phyloP scores from a whole-genome alignment of 1,284 basidiomycete species.

The Tylopilus sp. region DNA sequence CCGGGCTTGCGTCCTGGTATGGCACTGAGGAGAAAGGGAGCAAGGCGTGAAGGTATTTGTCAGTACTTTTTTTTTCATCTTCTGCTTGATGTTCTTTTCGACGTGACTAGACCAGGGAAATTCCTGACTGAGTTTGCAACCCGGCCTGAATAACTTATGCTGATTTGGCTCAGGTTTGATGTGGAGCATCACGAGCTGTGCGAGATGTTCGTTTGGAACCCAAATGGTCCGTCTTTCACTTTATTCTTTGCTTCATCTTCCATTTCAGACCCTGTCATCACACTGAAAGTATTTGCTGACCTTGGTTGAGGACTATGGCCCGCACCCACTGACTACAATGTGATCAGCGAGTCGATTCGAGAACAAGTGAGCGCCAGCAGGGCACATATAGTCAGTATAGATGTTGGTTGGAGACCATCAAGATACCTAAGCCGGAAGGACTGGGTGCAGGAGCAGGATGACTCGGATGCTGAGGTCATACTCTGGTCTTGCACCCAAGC shows the following conservation, averaged over 20 bases:
- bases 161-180: constrained; percentile 95
- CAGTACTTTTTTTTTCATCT: constrained; percentile 43
- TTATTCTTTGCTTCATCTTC: not conserved
- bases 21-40: constrained; percentile 62
- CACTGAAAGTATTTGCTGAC: constrained; percentile 92
- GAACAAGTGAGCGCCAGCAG: constrained; percentile 89
- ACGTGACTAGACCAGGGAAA: constrained; percentile 67
- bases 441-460: constrained; percentile 44
- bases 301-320: constrained; percentile 91
- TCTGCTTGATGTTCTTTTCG: constrained; percentile 4
- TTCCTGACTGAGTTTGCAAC: constrained; percentile 68
- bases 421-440: constrained; percentile 37
- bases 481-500: constrained; percentile 20
- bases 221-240: constrained; percentile 70
- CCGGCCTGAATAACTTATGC: constrained; percentile 85
- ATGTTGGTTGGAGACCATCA: constrained; percentile 47
- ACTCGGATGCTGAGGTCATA: constrained; percentile 50
- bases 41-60: constrained; percentile 81
- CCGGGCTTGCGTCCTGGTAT: constrained; percentile 45
- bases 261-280: constrained; percentile 82
- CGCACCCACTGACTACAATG: constrained; percentile 73
- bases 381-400: constrained; percentile 65
- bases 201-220: constrained; percentile 98
- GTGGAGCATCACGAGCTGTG: constrained; percentile 92
- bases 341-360: constrained; percentile 88